Evolutionary conservation across 352 stramenopile species (phyloP), one percentile per base, ranked within the genome.

Genomic region (Pythium apleroticum): DNA sequence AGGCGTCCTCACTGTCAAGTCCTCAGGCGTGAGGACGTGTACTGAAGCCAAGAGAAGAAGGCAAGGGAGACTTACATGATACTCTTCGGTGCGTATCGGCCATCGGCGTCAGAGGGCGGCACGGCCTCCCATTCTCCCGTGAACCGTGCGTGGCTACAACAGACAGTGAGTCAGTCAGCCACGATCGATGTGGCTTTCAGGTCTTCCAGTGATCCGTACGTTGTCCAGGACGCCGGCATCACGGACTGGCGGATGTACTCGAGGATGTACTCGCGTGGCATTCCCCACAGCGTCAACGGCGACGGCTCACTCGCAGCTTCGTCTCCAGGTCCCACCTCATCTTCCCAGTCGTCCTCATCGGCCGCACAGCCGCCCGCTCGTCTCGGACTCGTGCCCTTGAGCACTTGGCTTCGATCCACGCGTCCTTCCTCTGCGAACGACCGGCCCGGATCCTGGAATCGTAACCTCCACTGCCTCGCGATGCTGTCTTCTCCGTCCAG

Each of bases 161-260:
- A 64, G n/a, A 41, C 30, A 19, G 11, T 10, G 24, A 24, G 28
- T 46, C 14, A 53, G 31, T 50, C 19, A 41, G 41, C 33, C 53
- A 22, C 4, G 25, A 50, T 25, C 24, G 31, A 52, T 24, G 10
- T 10, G 15, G 14, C 20, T 52, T 20, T 37, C 9, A 46, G 4
- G 15, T 46, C 6, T 17, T 2, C 6, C 14, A 17, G 10, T 19
- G 64, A 33, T 33, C 30, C 67, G 41, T 69, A 93, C 85, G 72
- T 81, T 49, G 68, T 69, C 77, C 80, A 90, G 19, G 76, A 79
- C n/a, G 76, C 68, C 14, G 82, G 82, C 57, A 91, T 75, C 33
- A 93, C 71, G 0, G 85, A 89, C 63, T 91, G 85, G 5, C 81
- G 79, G 54, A 93, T 91, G 64, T 86, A 93, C 31, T 90, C 81